phyloP scores from a whole-genome alignment of 768 basidiomycete species.

The Calocybe indica region DNA sequence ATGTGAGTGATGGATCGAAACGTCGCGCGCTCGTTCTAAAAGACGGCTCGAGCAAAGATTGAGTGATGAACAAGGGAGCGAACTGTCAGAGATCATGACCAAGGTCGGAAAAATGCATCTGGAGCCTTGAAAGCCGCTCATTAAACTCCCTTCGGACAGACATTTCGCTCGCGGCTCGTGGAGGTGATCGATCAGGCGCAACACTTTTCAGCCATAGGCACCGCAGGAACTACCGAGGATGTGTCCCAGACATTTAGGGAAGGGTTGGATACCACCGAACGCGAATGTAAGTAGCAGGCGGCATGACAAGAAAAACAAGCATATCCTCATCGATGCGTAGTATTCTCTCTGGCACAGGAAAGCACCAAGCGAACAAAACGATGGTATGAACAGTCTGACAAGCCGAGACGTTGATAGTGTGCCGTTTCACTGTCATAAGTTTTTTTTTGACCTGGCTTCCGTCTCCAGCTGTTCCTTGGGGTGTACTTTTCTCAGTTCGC shows the following conservation, averaged over 20 bases:
- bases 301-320: background rate
- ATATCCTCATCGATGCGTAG: slow-evolving; percentile 31
- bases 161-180: slow-evolving; percentile 70
- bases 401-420: slow-evolving; percentile 34
- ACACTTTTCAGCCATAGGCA: slow-evolving; percentile 72
- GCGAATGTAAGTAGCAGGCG: slow-evolving; percentile 66
- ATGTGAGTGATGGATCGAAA: slow-evolving; percentile 41
- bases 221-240: slow-evolving; percentile 48
- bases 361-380: slow-evolving; percentile 68
- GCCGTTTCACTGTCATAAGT: slow-evolving; percentile 13
- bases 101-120: slow-evolving; percentile 36
- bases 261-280: slow-evolving; percentile 88
- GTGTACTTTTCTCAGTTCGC: slow-evolving; percentile 44
- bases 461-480: slow-evolving; percentile 4
- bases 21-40: background rate
- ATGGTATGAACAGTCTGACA: slow-evolving; percentile 80
- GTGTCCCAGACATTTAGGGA: slow-evolving; percentile 76
- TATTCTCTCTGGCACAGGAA: slow-evolving; percentile 83
- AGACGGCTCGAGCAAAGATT: slow-evolving; percentile 40
- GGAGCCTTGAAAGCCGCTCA: background rate
- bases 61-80: slow-evolving; percentile 65
- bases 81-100: slow-evolving; percentile 66
- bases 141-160: slow-evolving; percentile 31
- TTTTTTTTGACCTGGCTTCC: slow-evolving; percentile 22
- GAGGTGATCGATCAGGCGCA: slow-evolving; percentile 85